These are phyloP conservation scores for Peziza echinospora DNA, from an alignment of 495 filamentous ascomycete species.

Conservation along the genomic window DNA sequence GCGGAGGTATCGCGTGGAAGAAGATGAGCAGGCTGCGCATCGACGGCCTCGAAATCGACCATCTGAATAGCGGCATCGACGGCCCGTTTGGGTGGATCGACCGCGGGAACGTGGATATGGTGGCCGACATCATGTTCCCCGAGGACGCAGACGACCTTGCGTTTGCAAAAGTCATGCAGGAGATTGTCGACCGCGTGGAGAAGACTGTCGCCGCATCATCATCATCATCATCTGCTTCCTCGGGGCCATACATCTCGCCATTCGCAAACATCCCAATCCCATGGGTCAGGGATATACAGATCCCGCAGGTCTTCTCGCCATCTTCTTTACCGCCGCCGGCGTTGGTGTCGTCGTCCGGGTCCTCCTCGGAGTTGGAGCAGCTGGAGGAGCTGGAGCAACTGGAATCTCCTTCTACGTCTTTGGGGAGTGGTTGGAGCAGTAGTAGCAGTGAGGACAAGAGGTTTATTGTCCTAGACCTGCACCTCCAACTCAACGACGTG, in stretches of 20 bases:
- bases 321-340: constrained; percentile 3
- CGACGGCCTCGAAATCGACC: constrained; percentile 84
- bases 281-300: neutral
- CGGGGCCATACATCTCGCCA: constrained; percentile 19
- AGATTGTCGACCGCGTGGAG: constrained; percentile 86
- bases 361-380: constrained; percentile 7
- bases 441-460: constrained; percentile 31
- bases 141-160: constrained; percentile 55
- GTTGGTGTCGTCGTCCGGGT: constrained; percentile 5
- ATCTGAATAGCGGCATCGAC: constrained; percentile 80
- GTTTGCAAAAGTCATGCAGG: constrained; percentile 73
- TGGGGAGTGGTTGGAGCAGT: no score
- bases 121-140: constrained; percentile 85
- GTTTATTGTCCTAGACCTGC: constrained; percentile 72
- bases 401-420: neutral
- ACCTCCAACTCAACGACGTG: constrained; percentile 78
- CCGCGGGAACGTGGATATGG: constrained; percentile 87
- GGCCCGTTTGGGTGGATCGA: constrained; percentile 96
- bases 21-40: constrained; percentile 80
- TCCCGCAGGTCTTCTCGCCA: neutral
- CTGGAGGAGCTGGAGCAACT: no score
- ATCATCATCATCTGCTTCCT: constrained; percentile 25
- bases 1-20: constrained; percentile 51
- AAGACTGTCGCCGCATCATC: constrained; percentile 65
- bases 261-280: neutral